Base-by-base conservation (phyloP, 129 eudicot species). In the Erigeron canadensis region DNA sequence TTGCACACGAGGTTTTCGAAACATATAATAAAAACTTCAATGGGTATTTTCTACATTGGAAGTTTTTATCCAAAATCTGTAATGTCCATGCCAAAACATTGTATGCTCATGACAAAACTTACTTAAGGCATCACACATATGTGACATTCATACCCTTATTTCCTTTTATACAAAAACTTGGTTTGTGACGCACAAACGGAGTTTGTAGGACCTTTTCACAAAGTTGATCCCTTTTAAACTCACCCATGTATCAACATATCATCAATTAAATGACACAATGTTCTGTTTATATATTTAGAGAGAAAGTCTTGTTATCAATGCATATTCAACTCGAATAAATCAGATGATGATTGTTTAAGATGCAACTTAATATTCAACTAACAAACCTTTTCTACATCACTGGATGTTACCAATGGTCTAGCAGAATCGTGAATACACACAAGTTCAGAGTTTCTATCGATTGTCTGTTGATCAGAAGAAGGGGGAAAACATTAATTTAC, bases 361-460 rank as follows among this genome's bases (percentile, higher is more conserved):
- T 69, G 72, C 65, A 75, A 43, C 43, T 5, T 10, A 60, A 61
- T 68, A 65, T 39, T 6, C 46, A 38, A 15, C 47, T 50, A 58
- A 65, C 80, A 73, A 72, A 95, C 99, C 97, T 95, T 95, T 72
- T 78, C 77, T 44, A 89, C 80, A 77, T 90, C 99, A 66, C 51
- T 80, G 15, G 95, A 65, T 44, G 79, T 78, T 72, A 88, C 96
- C 51, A 95, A 82, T 70, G 99, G 99, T 84, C 99, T 88, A 66
- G 99, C 99, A 76, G 99, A 95, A 82, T 95, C 99, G 67, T 95
- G 99, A 78, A 95, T 77, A 84, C 99, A 95, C 19, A 84, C 90
- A 64, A 95, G 96, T 75, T 83, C 91, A 53, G 99, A 81, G 54
- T 67, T 78, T 63, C 67, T 68, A 88, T 88, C 95, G 76, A 88